Percentiles rank a stretch among this genome's conserved stretches.
These are phyloP conservation scores for Gaultheria prostrata DNA, from an alignment of 148 eudicot genomes.

Conservation along the genomic window DNA sequence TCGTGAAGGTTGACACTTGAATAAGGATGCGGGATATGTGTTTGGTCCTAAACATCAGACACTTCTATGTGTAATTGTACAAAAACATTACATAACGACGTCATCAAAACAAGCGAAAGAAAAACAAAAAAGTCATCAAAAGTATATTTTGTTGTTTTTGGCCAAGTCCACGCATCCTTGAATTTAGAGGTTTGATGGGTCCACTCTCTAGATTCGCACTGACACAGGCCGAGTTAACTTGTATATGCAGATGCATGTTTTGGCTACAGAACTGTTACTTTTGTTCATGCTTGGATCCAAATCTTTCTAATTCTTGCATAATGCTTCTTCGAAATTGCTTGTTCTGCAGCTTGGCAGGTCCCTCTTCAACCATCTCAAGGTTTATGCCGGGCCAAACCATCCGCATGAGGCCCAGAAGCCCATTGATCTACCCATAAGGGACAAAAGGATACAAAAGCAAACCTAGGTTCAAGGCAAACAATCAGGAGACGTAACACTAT, in stretches of 20 bases:
- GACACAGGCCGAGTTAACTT: neutral
- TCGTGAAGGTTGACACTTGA: neutral
- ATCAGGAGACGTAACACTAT: neutral
- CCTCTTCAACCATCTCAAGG: constrained; percentile 89
- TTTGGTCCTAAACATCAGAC: neutral
- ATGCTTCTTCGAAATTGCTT: constrained; percentile 1
- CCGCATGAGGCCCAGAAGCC: constrained; percentile 95
- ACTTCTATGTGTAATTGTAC: neutral
- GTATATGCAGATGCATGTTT: constrained; percentile 8
- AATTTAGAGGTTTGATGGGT: neutral
- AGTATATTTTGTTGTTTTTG: neutral
- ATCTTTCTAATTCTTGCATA: neutral
- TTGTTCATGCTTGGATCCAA: neutral
- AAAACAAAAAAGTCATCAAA: too few relatives aligned
- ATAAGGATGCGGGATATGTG: neutral
- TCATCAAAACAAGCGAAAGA: too few relatives aligned
- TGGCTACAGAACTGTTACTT: neutral
- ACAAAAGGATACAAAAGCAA: constrained; percentile 76
- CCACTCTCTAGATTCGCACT: neutral
- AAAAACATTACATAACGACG: neutral
- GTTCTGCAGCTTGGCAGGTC: constrained; percentile 76
- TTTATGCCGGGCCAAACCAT: constrained; percentile 80
- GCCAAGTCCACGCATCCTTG: neutral
- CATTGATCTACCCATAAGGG: constrained; percentile 63
- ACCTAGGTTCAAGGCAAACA: constrained; percentile 23